These are phyloP conservation scores for Trichosporon inkin DNA, from an alignment of 1,284 basidiomycete genomes.

Conservation along the genomic window DNA sequence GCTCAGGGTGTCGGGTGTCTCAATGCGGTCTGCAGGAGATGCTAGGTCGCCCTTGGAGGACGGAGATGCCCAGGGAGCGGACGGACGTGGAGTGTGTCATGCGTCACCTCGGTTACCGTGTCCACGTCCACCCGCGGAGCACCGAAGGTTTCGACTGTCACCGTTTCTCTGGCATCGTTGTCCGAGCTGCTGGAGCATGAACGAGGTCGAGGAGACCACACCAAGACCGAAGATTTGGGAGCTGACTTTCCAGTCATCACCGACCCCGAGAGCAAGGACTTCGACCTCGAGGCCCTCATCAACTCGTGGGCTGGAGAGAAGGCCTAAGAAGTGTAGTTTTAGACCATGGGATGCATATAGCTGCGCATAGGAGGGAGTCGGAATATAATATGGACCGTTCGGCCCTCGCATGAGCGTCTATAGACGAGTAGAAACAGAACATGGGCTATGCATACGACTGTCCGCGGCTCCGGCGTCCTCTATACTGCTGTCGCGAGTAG, in stretches of 20 bases:
- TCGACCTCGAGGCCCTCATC: conserved; percentile 93
- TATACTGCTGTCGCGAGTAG: not conserved
- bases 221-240: not conserved
- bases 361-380: conserved; percentile 5
- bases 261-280: conserved; percentile 89
- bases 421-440: conserved; percentile 5
- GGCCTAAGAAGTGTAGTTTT: conserved; percentile 27
- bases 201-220: conserved; percentile 15
- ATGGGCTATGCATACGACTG: conserved; percentile 1
- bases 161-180: not conserved
- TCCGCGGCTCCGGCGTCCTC: not conserved
- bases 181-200: not conserved
- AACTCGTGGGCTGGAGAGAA: conserved; percentile 41
- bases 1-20: not conserved
- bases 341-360: conserved; percentile 10
- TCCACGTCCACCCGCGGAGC: conserved; percentile 3
- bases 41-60: too few relatives aligned
- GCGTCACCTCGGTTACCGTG: conserved; percentile 1
- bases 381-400: not conserved
- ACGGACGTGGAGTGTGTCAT: not conserved
- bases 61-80: too few relatives aligned
- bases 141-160: not conserved
- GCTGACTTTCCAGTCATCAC: conserved; percentile 62
- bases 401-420: not conserved
- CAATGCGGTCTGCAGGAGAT: too few relatives aligned